Percentiles rank a stretch among this genome's conserved stretches.
These are phyloP conservation scores for Epichloe sylvatica DNA, from an alignment of 2,329 filamentous ascomycete species.

Conservation along the genomic window DNA sequence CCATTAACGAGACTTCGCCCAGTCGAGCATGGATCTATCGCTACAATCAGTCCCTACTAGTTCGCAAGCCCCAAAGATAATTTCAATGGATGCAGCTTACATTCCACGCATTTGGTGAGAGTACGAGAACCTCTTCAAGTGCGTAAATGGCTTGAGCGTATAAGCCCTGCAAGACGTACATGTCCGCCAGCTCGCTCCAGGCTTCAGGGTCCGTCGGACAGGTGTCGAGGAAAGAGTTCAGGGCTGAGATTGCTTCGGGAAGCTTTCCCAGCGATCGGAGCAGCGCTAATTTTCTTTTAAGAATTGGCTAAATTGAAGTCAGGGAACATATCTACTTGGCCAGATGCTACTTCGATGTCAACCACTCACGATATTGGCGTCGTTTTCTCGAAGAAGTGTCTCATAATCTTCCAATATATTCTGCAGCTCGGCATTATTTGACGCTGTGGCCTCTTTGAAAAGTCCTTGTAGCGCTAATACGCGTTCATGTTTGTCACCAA, in stretches of 20 bases:
- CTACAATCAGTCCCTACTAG: conserved; percentile 8
- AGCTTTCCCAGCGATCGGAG: conserved; percentile 58
- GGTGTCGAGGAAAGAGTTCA: conserved; percentile 65
- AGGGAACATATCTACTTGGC: conserved; percentile 9
- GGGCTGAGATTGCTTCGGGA: conserved; percentile 57
- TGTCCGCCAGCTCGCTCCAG: conserved; percentile 81
- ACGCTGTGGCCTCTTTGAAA: conserved; percentile 69
- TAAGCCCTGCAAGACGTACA: conserved; percentile 69
- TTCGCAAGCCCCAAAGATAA: background rate
- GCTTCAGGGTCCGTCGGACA: conserved; percentile 83
- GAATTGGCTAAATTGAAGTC: conserved; percentile 48
- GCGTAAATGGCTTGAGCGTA: conserved; percentile 76
- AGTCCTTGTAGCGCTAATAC: conserved; percentile 73
- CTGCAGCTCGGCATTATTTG: conserved; percentile 50
- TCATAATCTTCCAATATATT: conserved; percentile 66
- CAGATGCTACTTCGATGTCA: background rate
- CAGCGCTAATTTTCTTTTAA: conserved; percentile 72
- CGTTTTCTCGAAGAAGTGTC: conserved; percentile 55
- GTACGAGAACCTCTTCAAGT: conserved; percentile 76
- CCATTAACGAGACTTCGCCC: conserved; percentile 70
- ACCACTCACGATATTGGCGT: conserved; percentile 59
- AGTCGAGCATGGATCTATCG: conserved; percentile 71
- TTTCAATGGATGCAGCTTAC: conserved; percentile 34
- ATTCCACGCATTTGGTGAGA: conserved; percentile 91
- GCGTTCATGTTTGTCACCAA: conserved; percentile 72